Evolutionary conservation across 2,329 filamentous ascomycete genomes (phyloP).

Genomic region (Diaporthe batatas): DNA sequence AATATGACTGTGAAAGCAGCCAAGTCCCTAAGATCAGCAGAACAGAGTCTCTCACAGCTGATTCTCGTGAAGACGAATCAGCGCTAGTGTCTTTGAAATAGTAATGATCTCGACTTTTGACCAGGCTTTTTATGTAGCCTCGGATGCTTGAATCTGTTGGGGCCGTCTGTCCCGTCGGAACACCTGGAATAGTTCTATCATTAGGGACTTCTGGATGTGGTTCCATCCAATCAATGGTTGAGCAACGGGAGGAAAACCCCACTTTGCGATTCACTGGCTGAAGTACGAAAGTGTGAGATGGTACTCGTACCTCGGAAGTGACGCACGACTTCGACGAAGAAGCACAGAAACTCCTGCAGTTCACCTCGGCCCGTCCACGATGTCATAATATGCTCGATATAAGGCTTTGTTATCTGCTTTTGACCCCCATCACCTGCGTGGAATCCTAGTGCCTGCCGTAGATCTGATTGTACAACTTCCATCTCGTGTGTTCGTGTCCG

Average conservation of each 20-base stretch:
- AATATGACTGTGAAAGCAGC: slow-evolving; percentile 5
- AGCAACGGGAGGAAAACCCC: no score
- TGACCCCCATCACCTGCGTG: rapidly evolving
- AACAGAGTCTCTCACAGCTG: background rate
- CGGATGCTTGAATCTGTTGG: background rate
- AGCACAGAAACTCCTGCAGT: background rate
- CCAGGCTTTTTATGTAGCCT: background rate
- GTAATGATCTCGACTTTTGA: background rate
- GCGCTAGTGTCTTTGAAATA: background rate
- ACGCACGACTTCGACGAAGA: background rate
- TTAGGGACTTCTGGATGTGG: no score
- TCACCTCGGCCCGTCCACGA: background rate
- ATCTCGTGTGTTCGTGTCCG: no score
- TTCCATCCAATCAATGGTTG: no score
- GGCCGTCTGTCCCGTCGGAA: background rate
- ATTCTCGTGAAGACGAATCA: background rate
- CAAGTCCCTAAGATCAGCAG: slow-evolving; percentile 6
- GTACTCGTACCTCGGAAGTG: background rate
- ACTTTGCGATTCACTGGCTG: no score
- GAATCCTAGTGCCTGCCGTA: background rate
- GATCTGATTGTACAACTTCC: rapidly evolving
- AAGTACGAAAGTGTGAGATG: no score
- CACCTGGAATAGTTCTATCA: no score
- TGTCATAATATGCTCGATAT: background rate
- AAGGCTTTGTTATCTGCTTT: background rate